Conservation (phyloP, 106 monocot species). For the Allium fistulosum region DNA sequence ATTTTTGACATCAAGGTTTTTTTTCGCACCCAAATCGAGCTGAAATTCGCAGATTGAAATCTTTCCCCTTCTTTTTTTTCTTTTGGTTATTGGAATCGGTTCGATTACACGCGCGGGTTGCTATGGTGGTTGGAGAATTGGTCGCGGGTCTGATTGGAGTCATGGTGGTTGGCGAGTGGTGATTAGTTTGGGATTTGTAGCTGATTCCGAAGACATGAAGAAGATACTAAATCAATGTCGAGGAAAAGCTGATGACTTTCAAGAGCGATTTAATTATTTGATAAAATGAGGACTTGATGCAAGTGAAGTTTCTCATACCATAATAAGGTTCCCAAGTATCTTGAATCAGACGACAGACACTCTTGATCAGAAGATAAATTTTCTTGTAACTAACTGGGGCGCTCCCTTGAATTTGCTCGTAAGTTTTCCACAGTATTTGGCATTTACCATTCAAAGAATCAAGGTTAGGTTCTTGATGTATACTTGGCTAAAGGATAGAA, state of each 20-base stretch:
- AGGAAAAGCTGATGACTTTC: slow-evolving; percentile 70
- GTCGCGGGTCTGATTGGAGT: too few relatives aligned
- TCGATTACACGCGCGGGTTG: too few relatives aligned
- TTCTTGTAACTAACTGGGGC: slow-evolving; percentile 40
- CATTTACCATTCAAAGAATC: slow-evolving; percentile 36
- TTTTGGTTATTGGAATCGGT: too few relatives aligned
- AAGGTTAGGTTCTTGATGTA: slow-evolving; percentile 71
- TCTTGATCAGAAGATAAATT: slow-evolving; percentile 50
- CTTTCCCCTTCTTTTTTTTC: too few relatives aligned
- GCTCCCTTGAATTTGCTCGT: slow-evolving; percentile 45
- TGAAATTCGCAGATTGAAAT: too few relatives aligned
- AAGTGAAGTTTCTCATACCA: slow-evolving; percentile 37
- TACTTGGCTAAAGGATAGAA: slow-evolving; percentile 60
- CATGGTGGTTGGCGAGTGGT: too few relatives aligned
- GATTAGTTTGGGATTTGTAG: slow-evolving; percentile 53
- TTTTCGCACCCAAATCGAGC: too few relatives aligned
- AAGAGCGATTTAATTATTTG: slow-evolving; percentile 55
- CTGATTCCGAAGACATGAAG: slow-evolving; percentile 49
- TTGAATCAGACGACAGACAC: slow-evolving; percentile 54
- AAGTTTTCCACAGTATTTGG: slow-evolving; percentile 42
- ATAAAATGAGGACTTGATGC: slow-evolving; percentile 42
- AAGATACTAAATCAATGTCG: slow-evolving; percentile 35
- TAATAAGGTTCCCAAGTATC: slow-evolving; percentile 43
- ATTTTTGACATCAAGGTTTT: too few relatives aligned
- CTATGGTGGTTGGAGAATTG: too few relatives aligned